These are phyloP conservation scores for Crepidotus variabilis DNA, from an alignment of 768 basidiomycete species.

Conservation along the genomic window DNA sequence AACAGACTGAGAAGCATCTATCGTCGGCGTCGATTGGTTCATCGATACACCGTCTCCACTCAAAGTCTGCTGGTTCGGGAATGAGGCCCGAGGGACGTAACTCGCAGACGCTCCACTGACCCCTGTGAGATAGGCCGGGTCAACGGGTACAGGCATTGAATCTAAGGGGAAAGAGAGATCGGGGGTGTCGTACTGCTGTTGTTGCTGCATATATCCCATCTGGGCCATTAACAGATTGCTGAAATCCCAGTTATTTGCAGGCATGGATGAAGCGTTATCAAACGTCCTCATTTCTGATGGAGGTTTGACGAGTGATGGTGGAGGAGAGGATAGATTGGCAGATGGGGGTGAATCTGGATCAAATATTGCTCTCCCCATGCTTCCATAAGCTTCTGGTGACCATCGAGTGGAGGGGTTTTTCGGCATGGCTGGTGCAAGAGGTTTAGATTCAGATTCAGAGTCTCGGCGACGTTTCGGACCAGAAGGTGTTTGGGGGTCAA, in stretches of 20 bases:
- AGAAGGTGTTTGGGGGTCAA: conserved; percentile 40
- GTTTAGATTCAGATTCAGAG: no score
- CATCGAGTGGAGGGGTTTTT: not conserved
- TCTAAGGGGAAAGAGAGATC: no score
- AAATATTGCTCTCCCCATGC: not conserved
- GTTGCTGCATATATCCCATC: conserved; percentile 16
- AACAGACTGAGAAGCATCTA: not conserved
- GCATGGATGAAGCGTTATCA: conserved; percentile 25
- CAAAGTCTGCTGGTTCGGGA: no score
- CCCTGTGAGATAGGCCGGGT: no score
- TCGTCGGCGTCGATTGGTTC: not conserved
- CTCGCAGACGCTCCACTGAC: no score
- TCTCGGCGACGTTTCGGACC: conserved; percentile 47
- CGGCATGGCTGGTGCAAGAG: not conserved
- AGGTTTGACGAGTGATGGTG: not conserved
- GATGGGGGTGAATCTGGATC: not conserved
- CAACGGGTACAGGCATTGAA: no score
- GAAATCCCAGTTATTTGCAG: conserved; percentile 23
- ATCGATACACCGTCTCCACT: not conserved
- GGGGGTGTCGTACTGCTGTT: not conserved
- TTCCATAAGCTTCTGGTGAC: not conserved
- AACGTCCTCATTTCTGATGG: not conserved
- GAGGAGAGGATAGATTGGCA: not conserved
- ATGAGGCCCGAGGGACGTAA: no score
- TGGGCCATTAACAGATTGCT: conserved; percentile 22